Base-by-base conservation (phyloP, 2,329 filamentous ascomycete species). In the Chaetomium strumarium region DNA sequence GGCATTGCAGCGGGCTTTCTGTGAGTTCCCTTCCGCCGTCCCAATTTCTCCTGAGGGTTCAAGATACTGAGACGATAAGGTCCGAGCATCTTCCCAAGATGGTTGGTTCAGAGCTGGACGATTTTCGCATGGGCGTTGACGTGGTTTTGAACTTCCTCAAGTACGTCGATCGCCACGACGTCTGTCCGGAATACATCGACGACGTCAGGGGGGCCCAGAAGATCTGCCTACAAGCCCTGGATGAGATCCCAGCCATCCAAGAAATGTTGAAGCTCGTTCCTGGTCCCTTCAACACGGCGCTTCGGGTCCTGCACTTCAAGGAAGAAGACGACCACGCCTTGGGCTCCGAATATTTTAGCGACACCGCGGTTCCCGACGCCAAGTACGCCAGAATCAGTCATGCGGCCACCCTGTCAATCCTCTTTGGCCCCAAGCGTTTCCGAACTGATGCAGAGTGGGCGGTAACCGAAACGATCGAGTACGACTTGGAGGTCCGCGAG, bases 121-220 rank as follows among this genome's bases (percentile, higher is more conserved):
- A 76, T 12, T 76, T 90, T 56, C 70, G 77, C n/a, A 68, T 77
- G 7, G 83, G 82, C 3, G 81, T 84, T 17, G 76, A 79, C 33
- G 80, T 95, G 0, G 75, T 96, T 38, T 80, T 82, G 55, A 95
- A 93, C 64, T 97, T 97, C 65, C 80, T 96, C 58, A 88, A 89
- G 58, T 99, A 96, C 60, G 75, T 97, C 0, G 75, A 91, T 10
- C 80, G 86, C 55, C 91, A 97, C 64, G 80, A 87, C 36, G 92
- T 95, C 14, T 96, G 90, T 63, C 85, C 87, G 0, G 93, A 97
- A 66, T 87, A 91, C 64, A 74, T 69, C 0, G 72, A 77, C 0
- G 80, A 92, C 57, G 75, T 97, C 53, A 70, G 79, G 14, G 72
- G 76, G 0, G 90, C 91, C 0, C 73, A 85, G 8, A 66, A 67